phyloP scores from a whole-genome alignment of 148 eudicot genomes.

The Chenopodium formosanum region DNA sequence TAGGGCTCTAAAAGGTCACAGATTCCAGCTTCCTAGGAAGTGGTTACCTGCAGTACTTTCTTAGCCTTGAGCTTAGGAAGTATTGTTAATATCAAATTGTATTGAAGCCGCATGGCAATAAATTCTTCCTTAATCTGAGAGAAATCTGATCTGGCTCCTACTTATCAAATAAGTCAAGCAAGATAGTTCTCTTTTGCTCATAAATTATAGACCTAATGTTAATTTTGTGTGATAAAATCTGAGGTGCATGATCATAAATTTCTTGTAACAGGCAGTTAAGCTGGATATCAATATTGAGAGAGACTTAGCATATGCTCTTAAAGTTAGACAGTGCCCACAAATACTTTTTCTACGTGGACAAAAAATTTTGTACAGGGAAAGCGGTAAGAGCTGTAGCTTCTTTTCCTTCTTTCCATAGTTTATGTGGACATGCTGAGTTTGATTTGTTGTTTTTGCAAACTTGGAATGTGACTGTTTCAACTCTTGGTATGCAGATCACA shows the following conservation, averaged over 20 bases:
- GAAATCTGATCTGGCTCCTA: neutral
- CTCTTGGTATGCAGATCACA: conserved; percentile 48
- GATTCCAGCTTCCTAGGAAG: neutral
- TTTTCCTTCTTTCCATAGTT: neutral
- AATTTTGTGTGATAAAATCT: neutral
- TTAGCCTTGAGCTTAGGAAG: neutral
- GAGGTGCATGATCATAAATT: neutral
- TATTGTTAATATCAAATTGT: neutral
- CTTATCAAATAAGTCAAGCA: neutral
- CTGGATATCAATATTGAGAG: conserved; percentile 84
- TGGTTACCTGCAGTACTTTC: neutral
- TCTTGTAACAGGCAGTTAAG: conserved; percentile 63
- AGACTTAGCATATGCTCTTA: conserved; percentile 90
- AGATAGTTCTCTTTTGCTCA: neutral
- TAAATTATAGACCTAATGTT: neutral
- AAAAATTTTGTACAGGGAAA: conserved; percentile 69
- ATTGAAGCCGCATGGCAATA: neutral
- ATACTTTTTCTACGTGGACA: conserved; percentile 72
- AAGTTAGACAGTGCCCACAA: conserved; percentile 76
- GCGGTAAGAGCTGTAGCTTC: conserved; percentile 37
- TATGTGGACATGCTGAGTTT: neutral
- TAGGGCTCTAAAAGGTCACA: neutral
- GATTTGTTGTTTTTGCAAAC: neutral
- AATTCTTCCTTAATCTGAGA: neutral
- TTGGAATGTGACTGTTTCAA: conserved; percentile 10